Conservation (phyloP, 768 basidiomycete species). For the Pleurotus tuber-regium region DNA sequence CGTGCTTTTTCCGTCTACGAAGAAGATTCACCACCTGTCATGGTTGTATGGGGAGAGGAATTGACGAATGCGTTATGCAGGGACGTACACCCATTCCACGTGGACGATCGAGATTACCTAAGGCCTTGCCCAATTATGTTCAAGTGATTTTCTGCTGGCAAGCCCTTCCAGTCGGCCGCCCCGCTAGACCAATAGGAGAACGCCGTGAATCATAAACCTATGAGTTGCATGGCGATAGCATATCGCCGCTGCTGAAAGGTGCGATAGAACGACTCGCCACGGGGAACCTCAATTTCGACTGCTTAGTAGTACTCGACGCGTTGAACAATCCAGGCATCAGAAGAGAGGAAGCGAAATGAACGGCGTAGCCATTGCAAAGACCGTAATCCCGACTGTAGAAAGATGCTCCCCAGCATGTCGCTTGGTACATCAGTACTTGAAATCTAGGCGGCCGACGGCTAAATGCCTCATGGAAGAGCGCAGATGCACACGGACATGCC, state of each 20-base stretch:
- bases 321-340: too few relatives aligned
- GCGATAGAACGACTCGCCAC: too few relatives aligned
- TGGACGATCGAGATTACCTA: not conserved
- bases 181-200: too few relatives aligned
- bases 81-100: not conserved
- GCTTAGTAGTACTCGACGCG: not conserved
- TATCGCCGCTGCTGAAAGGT: too few relatives aligned
- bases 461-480: not conserved
- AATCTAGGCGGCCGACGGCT: conserved; percentile 1
- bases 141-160: not conserved
- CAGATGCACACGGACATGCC: not conserved
- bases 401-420: not conserved
- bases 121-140: too few relatives aligned
- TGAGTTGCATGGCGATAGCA: too few relatives aligned
- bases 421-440: not conserved
- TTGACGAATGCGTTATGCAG: not conserved
- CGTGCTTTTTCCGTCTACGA: conserved; percentile 9
- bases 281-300: not conserved
- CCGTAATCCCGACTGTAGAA: not conserved
- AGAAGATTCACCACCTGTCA: not conserved
- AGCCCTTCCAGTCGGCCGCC: not conserved
- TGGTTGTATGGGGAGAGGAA: not conserved
- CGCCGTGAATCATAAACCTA: too few relatives aligned
- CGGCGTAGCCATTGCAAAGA: not conserved
- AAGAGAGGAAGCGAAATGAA: too few relatives aligned